Evolutionary conservation across 2,329 filamentous ascomycete species (phyloP).

Genomic region (Nemania sp.): DNA sequence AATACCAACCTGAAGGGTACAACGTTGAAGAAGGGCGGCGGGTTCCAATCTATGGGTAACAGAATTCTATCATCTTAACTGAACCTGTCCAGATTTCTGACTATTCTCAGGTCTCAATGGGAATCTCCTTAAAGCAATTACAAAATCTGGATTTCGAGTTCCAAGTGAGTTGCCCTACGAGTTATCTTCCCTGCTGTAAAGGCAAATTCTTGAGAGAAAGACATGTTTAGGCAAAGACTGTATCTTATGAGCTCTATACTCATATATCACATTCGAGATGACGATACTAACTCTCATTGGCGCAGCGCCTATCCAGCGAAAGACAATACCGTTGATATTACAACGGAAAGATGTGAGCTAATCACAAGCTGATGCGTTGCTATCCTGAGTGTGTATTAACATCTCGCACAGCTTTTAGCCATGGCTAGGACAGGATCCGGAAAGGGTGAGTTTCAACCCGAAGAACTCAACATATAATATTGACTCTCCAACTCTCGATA

Average conservation of each 20-base stretch:
- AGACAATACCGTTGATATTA: constrained; percentile 89
- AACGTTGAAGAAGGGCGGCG: constrained; percentile 90
- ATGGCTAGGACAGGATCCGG: constrained; percentile 99
- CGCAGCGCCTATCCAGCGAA: constrained; percentile 86
- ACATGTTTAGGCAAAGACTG: not conserved
- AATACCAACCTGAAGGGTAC: constrained; percentile 79
- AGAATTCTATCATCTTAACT: constrained; percentile 17
- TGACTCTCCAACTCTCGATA: not conserved
- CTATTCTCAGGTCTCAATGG: constrained; percentile 67
- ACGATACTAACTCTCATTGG: not conserved
- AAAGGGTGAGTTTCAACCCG: constrained; percentile 53
- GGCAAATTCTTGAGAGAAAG: not conserved
- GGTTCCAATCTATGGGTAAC: constrained; percentile 90
- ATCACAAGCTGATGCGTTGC: not conserved
- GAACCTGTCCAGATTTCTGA: constrained; percentile 2
- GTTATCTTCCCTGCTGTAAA: not conserved
- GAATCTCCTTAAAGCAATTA: constrained; percentile 85
- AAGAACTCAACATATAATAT: not conserved
- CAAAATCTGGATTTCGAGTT: constrained; percentile 91
- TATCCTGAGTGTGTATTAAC: constrained; percentile 59
- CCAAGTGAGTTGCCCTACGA: constrained; percentile 57
- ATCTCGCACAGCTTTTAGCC: constrained; percentile 84
- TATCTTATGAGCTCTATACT: not conserved
- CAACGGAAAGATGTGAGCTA: constrained; percentile 71
- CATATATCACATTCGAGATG: not conserved